Base-by-base conservation (phyloP, 1,284 basidiomycete genomes). In the Abortiporus biennis region DNA sequence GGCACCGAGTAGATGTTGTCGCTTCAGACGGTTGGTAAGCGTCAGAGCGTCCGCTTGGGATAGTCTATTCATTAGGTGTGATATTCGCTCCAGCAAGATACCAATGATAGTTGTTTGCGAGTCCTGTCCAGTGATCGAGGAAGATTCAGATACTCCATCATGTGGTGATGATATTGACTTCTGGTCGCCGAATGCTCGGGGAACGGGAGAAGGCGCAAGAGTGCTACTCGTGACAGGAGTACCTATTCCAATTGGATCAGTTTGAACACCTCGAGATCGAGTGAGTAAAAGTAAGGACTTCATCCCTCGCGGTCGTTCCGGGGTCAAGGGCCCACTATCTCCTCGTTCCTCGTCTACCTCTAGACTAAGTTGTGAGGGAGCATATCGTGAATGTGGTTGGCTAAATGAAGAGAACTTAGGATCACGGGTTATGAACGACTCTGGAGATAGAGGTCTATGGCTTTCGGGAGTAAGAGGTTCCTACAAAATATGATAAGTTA, bases 21-120 rank as follows among this genome's bases (percentile, higher is more conserved):
- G 84, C 63, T 93, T 95, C 33, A 99, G 71, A 12, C 95, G 81
- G 45, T 87, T 86, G 33, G 89, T 89, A 30, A 99, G 71, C 0
- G 92, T 93, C 21, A 87, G 72, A 1, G 94, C 84, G 53, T 99
- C 94, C 1, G 93, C 85, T 49, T 87, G 80, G 13, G 75, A 67
- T 49, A 97, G 72, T 15, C 85, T 79, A 41, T 70, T 74, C 39
- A 90, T 69, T 9, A 96, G 65, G 20, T 75, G 68, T 21, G 71
- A 63, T 40, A 87, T 68, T 49, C 85, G 83, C 30, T 94, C 91
- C 39, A 94, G 63, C 16, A 96, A 66, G 6, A 67, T 62, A 34
- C 77, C 65, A 22, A 92, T 66, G 13, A 74, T 74, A n/a, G 27
- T 29, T 70, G 65, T 27, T 60, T 62, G 47, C 60, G 52, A 64